These are phyloP conservation scores for Cunninghamia lanceolata DNA, from an alignment of 75 land plant genomes.

Conservation along the genomic window DNA sequence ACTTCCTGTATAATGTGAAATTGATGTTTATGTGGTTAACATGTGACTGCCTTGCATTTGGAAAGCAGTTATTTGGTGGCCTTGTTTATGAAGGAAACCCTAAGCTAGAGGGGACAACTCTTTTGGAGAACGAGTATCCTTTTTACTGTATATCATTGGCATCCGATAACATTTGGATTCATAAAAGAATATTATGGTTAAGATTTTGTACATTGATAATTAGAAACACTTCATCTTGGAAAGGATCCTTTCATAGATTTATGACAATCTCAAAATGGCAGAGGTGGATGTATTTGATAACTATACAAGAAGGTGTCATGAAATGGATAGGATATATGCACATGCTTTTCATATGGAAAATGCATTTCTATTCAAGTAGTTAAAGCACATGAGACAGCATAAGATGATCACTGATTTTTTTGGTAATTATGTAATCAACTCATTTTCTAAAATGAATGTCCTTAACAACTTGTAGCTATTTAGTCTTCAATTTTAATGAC, in stretches of 20 bases:
- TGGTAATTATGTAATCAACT: not conserved
- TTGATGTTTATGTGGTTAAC: not conserved
- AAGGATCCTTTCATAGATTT: not conserved
- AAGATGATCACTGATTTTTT: constrained; percentile 1
- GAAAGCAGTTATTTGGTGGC: constrained; percentile 83
- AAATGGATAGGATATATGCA: not conserved
- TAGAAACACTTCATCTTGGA: not conserved
- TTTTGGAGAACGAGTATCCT: constrained; percentile 82
- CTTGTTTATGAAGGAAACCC: constrained; percentile 74
- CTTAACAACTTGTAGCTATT: constrained; percentile 63
- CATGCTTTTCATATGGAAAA: not conserved
- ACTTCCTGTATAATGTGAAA: not conserved
- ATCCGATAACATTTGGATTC: not conserved
- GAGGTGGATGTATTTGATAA: not conserved
- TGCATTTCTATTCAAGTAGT: not conserved
- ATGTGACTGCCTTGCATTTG: constrained; percentile 3
- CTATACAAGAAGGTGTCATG: not conserved
- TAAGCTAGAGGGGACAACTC: constrained; percentile 45
- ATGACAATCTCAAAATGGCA: not conserved
- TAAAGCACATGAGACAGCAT: not conserved
- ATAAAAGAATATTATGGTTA: not conserved
- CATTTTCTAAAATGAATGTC: not conserved
- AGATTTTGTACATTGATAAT: not conserved
- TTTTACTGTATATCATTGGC: not conserved
- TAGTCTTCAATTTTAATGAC: constrained; percentile 87